Percentiles rank a stretch among this genome's conserved stretches.
Evolutionary conservation across 2,329 filamentous ascomycete species (phyloP).

Genomic region (Neoarthrinium moseri): DNA sequence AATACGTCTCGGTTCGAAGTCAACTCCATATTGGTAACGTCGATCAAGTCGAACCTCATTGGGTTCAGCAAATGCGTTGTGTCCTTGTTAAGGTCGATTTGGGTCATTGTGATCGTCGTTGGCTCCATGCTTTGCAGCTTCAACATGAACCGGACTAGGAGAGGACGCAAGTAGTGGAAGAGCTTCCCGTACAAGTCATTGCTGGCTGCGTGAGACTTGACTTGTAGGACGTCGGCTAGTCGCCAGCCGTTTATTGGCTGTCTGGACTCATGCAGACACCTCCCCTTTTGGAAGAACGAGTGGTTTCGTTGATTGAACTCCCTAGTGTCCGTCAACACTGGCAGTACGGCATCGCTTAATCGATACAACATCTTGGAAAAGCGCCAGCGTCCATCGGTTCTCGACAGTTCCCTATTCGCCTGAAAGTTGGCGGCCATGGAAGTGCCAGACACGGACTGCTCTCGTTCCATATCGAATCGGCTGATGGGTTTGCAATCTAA

Average conservation of each 20-base stretch:
- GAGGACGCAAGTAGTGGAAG: background rate
- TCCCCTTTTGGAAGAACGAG: background rate
- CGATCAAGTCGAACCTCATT: too few relatives aligned
- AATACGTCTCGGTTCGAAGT: too few relatives aligned
- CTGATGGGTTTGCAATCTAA: too few relatives aligned
- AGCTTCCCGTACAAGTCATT: background rate
- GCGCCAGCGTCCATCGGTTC: background rate
- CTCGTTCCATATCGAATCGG: too few relatives aligned
- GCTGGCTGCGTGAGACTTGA: background rate
- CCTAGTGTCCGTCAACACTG: background rate
- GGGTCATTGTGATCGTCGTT: too few relatives aligned
- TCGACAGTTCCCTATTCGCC: too few relatives aligned
- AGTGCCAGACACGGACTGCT: too few relatives aligned
- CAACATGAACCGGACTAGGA: background rate
- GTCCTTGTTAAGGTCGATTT: too few relatives aligned
- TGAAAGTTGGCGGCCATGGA: too few relatives aligned
- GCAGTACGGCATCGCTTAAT: background rate
- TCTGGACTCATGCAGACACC: background rate
- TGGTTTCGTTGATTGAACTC: background rate
- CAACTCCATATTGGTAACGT: too few relatives aligned
- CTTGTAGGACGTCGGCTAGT: background rate
- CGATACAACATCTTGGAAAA: background rate
- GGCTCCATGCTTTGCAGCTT: too few relatives aligned
- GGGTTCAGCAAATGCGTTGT: too few relatives aligned
- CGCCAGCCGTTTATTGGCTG: background rate